Percentiles rank a stretch among this genome's conserved stretches.
Evolutionary conservation across 148 eudicot genomes (phyloP).

Genomic region (Camellia lanceoleosa): DNA sequence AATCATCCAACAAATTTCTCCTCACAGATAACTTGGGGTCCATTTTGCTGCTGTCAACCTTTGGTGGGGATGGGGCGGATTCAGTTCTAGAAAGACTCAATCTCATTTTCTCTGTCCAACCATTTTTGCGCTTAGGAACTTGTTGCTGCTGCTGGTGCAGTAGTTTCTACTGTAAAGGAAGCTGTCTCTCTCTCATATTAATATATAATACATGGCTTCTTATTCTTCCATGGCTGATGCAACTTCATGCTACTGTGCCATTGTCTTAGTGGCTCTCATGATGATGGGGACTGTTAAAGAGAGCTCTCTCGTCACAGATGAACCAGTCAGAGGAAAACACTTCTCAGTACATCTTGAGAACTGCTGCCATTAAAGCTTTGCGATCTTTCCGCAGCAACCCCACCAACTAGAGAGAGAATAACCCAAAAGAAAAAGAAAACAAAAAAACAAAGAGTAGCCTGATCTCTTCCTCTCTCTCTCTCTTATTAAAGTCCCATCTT

Average conservation of each 20-base stretch:
- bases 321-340: conserved; percentile 2
- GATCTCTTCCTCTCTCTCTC: too few species aligned
- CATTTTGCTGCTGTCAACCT: conserved; percentile 32
- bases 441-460: too few species aligned
- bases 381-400: too few species aligned
- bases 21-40: conserved; percentile 44
- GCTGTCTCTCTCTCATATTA: too few species aligned
- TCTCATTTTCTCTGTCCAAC: conserved; percentile 85
- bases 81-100: conserved; percentile 56
- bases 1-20: conserved; percentile 69
- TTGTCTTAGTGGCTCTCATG: conserved; percentile 31
- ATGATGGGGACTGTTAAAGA: conserved; percentile 23
- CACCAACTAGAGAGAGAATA: too few species aligned
- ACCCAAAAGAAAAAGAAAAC: too few species aligned
- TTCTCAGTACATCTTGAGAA: too few species aligned
- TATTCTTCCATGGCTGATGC: conserved; percentile 28
- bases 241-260: conserved; percentile 51
- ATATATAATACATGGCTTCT: too few species aligned
- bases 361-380: too few species aligned
- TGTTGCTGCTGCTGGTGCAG: too few species aligned
- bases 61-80: conserved; percentile 67
- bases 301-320: neutral
- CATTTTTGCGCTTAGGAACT: conserved; percentile 40
- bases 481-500: too few species aligned
- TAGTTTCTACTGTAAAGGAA: too few species aligned